Base-by-base conservation (phyloP, 805 yeast genomes). In the Lachancea lanzarotensis region DNA sequence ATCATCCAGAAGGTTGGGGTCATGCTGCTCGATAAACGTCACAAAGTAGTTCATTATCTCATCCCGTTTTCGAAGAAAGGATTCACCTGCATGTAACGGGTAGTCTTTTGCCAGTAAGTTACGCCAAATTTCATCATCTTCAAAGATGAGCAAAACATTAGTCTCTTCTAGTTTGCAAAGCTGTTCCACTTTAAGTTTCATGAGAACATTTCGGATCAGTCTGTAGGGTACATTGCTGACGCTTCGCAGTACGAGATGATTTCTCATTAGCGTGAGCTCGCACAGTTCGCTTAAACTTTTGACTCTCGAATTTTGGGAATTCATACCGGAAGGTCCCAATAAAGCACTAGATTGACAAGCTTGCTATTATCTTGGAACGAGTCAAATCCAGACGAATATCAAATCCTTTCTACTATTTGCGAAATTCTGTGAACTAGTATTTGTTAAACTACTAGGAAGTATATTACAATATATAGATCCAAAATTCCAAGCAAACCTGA, bases 91-190 rank as follows among this genome's bases (percentile, higher is more conserved):
- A 51, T 63, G 58, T n/a, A 57, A 57, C 1, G 71, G 69, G 47
- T 63, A 69, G 18, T 70, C 67, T 32, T 48, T 55, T 38, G 52
- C 54, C 7, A 70, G 38, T 18, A 65, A 45, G 2, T 50, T 44
- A 3, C 45, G 45, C 74, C 74, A 70, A 1, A 66, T 45, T 10
- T 61, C 62, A 38, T 67, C 71, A 50, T 69, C 73, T 32, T 70
- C 72, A 36, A 70, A 57, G 1, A 68, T 51, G 20, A 65, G 53
- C 17, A 52, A 46, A 0, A 65, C 63, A 45, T 67, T 68, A 2
- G 41, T 45, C 18, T 43, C 40, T 45, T 70, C 74, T 9, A 68
- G 41, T 18, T 54, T 58, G 22, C 51, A 43, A 11, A 70, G 40
- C 37, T 68, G 74, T 10, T 59, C 60, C 8, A 57, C 41, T 13